These are phyloP conservation scores for Boletus bicolor DNA, from an alignment of 768 basidiomycete species.

Conservation along the genomic window DNA sequence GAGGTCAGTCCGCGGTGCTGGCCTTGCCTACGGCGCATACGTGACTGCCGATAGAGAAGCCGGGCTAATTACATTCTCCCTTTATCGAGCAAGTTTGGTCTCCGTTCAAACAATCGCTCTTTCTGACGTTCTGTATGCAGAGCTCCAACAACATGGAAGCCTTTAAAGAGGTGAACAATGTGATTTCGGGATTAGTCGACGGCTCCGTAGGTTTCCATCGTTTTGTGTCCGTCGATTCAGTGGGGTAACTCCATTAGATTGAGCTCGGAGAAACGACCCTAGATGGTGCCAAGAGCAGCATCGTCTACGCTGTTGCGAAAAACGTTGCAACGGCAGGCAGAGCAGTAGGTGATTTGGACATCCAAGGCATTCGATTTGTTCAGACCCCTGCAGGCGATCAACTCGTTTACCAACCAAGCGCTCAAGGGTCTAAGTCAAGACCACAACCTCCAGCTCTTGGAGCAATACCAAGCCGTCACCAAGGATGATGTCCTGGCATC, in stretches of 20 bases:
- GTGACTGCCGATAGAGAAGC: slow-evolving; percentile 72
- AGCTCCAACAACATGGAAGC: slow-evolving; percentile 79
- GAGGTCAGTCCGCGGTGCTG: slow-evolving; percentile 90
- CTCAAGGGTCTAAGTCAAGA: slow-evolving; percentile 80
- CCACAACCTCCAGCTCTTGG: slow-evolving; percentile 71
- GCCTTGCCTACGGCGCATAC: slow-evolving; percentile 91
- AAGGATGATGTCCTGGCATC: slow-evolving; percentile 70
- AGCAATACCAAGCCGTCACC: slow-evolving; percentile 75
- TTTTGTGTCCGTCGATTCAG: neutral
- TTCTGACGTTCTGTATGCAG: slow-evolving; percentile 37
- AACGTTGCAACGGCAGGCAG: slow-evolving; percentile 81
- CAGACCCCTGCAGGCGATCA: slow-evolving; percentile 52
- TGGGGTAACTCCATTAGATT: slow-evolving; percentile 47
- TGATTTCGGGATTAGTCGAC: slow-evolving; percentile 77
- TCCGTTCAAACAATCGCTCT: neutral
- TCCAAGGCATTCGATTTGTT: slow-evolving; percentile 3
- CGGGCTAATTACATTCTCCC: slow-evolving; percentile 68
- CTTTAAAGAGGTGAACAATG: slow-evolving; percentile 73
- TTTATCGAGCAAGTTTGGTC: slow-evolving; percentile 64
- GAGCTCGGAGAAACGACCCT: slow-evolving; percentile 74
- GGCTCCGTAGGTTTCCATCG: slow-evolving; percentile 57
- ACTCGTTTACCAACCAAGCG: slow-evolving; percentile 87
- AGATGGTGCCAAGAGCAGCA: slow-evolving; percentile 88
- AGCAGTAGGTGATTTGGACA: slow-evolving; percentile 55
- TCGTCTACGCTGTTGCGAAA: slow-evolving; percentile 81